Conservation (phyloP, 2,329 filamentous ascomycete species). For the Epichloe baconii region DNA sequence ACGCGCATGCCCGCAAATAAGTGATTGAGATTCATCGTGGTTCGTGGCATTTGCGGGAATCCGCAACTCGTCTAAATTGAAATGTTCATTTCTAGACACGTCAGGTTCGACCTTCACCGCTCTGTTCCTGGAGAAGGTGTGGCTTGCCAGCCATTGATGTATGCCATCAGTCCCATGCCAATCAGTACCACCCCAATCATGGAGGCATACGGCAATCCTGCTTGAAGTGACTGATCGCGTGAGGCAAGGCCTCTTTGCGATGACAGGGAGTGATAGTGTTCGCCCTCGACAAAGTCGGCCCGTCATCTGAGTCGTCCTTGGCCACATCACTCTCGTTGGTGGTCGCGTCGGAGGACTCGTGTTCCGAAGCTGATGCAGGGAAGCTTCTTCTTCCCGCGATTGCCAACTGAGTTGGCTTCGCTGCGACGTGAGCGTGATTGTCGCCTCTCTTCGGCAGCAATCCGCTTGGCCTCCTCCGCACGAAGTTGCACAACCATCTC, state of each 20-base stretch:
- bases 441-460: constrained; percentile 27
- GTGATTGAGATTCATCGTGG: not conserved
- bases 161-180: constrained; percentile 75
- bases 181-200: constrained; percentile 73
- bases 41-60: not conserved
- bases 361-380: not conserved
- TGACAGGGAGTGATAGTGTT: constrained; percentile 35
- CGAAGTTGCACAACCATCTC: constrained; percentile 83
- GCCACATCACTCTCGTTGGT: constrained; percentile 10
- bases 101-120: constrained; percentile 12
- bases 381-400: not conserved
- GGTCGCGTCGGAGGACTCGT: not conserved
- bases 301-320: constrained; percentile 23
- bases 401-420: constrained; percentile 3
- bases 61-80: not conserved
- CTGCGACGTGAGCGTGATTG: constrained; percentile 22
- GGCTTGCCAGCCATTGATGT: constrained; percentile 68
- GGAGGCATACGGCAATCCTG: constrained; percentile 62
- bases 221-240: constrained; percentile 30
- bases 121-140: constrained; percentile 21
- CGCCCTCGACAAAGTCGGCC: constrained; percentile 31
- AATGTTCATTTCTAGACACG: not conserved
- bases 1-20: not conserved
- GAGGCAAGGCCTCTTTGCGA: constrained; percentile 25
- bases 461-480: constrained; percentile 43